A percentile compares a stretch with the other conserved stretches of the same genome.
Conservation (phyloP, 2,329 filamentous ascomycete species). For the Talaromyces piceae region DNA sequence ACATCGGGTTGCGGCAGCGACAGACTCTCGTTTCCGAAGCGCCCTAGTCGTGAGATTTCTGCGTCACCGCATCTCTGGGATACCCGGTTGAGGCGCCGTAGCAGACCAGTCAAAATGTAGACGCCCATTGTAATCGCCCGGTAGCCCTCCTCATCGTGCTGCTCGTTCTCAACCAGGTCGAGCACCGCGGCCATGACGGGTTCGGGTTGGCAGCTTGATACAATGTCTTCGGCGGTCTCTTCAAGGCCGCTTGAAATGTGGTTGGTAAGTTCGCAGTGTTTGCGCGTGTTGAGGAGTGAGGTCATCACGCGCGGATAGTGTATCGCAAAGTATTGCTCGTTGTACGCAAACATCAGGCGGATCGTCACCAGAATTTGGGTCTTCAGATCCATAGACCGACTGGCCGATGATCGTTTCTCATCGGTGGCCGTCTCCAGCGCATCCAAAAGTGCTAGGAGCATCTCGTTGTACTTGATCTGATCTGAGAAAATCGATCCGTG, state of each 20-base stretch:
- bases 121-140: slow-evolving; percentile 30
- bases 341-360: slow-evolving; percentile 32
- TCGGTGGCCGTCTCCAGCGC: slow-evolving; percentile 28
- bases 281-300: slow-evolving; percentile 30
- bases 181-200: slow-evolving; percentile 28
- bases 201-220: slow-evolving; percentile 21
- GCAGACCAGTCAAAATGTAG: slow-evolving; percentile 21
- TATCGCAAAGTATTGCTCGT: slow-evolving; percentile 25
- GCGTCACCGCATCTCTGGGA: slow-evolving; percentile 12
- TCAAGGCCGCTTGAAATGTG: slow-evolving; percentile 36
- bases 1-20: slow-evolving; percentile 29
- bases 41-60: slow-evolving; percentile 23
- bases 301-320: slow-evolving; percentile 30
- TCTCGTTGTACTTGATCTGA: slow-evolving; percentile 29
- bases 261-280: slow-evolving; percentile 29
- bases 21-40: slow-evolving; percentile 25
- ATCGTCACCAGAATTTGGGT: slow-evolving; percentile 37
- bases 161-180: slow-evolving; percentile 23
- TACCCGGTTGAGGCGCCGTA: slow-evolving; percentile 20
- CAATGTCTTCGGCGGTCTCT: slow-evolving; percentile 30
- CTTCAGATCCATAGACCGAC: slow-evolving; percentile 29
- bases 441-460: slow-evolving; percentile 31
- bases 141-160: slow-evolving; percentile 23
- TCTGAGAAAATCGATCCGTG: slow-evolving; percentile 29
- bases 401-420: slow-evolving; percentile 20